Evolutionary conservation across 1,139 yeast species (phyloP).

Genomic region (Hemisphaericaspora lyxosophila): DNA sequence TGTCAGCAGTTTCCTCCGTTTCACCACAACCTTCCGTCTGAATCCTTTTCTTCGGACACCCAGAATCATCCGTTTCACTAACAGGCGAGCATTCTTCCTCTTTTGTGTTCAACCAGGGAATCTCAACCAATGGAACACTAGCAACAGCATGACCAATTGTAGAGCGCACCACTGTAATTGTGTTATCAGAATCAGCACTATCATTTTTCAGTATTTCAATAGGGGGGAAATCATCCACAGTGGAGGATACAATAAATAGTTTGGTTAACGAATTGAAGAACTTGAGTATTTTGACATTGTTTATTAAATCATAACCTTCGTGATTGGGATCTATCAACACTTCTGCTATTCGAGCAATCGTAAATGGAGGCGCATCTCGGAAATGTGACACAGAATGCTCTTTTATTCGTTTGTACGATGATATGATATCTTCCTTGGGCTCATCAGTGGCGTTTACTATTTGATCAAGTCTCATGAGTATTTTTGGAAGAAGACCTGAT

Average conservation of each 20-base stretch:
- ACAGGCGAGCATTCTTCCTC: background rate
- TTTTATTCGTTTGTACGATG: constrained; percentile 1
- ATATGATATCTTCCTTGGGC: background rate
- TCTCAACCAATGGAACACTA: constrained; percentile 32
- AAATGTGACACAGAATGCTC: constrained; percentile 20
- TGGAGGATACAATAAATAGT: constrained; percentile 29
- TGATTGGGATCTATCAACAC: constrained; percentile 40
- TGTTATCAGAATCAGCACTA: background rate
- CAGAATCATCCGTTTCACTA: too few relatives aligned
- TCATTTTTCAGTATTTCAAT: constrained; percentile 11
- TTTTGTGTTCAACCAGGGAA: constrained; percentile 40
- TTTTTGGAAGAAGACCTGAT: constrained; percentile 10
- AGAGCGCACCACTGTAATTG: constrained; percentile 3
- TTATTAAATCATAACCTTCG: constrained; percentile 31
- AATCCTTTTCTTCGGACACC: too few relatives aligned
- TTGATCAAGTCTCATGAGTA: constrained; percentile 12
- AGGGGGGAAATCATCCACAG: constrained; percentile 26
- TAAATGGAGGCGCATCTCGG: constrained; percentile 52
- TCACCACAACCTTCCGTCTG: too few relatives aligned
- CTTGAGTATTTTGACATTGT: constrained; percentile 27
- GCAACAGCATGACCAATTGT: constrained; percentile 10
- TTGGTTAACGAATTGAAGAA: constrained; percentile 32
- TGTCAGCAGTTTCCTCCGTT: too few relatives aligned
- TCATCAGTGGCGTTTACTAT: constrained; percentile 10
- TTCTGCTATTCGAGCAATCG: constrained; percentile 56